Conservation (phyloP, 2,329 filamentous ascomycete species). For the Xylaria multiplex region DNA sequence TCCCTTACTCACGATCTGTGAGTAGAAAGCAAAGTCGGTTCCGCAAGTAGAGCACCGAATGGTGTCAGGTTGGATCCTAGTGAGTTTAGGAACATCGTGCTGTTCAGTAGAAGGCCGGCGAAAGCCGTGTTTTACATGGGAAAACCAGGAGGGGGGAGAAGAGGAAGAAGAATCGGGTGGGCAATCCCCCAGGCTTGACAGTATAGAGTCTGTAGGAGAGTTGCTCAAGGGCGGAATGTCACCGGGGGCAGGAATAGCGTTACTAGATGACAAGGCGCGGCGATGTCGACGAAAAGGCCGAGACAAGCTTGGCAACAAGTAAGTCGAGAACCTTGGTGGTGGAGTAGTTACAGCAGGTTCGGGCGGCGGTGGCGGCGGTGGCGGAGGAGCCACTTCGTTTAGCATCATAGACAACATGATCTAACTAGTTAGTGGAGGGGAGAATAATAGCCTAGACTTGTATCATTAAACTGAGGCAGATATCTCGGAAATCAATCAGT, state of each 20-base stretch:
- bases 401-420: conserved; percentile 46
- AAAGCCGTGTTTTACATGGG: conserved; percentile 37
- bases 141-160: conserved; percentile 41
- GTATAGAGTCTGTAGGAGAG: conserved; percentile 51
- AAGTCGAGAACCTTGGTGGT: conserved; percentile 59
- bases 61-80: conserved; percentile 61
- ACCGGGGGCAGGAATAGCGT: conserved; percentile 40
- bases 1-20: conserved; percentile 72
- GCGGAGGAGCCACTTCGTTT: conserved; percentile 39
- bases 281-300: conserved; percentile 59
- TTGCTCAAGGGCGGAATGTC: conserved; percentile 50
- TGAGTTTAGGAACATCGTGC: conserved; percentile 47
- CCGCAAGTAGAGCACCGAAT: conserved; percentile 69
- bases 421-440: background rate
- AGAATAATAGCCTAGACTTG: background rate
- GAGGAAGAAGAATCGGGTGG: conserved; percentile 43
- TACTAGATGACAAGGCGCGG: conserved; percentile 48
- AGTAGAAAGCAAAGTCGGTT: conserved; percentile 67
- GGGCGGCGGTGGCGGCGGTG: conserved; percentile 19
- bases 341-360: conserved; percentile 32
- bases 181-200: conserved; percentile 42
- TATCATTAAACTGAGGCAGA: background rate
- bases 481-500: background rate
- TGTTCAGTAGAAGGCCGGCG: conserved; percentile 32
- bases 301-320: conserved; percentile 62